These are phyloP conservation scores for Lipomyces lipofer DNA, from an alignment of 805 yeast species.

Conservation along the genomic window DNA sequence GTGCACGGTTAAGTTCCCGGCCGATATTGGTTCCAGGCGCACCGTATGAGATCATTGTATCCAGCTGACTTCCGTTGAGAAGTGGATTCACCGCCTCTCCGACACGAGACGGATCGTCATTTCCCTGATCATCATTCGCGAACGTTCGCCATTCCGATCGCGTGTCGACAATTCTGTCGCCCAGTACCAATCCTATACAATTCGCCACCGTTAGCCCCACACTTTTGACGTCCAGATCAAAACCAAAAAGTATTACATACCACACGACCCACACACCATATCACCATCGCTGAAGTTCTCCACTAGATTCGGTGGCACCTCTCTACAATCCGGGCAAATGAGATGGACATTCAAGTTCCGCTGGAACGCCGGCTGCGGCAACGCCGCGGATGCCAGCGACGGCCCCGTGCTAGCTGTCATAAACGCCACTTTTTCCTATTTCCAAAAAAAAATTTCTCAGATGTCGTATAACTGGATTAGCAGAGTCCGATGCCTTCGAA, in stretches of 20 bases:
- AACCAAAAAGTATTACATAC: constrained; percentile 42
- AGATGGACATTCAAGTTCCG: constrained; percentile 75
- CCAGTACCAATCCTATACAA: constrained; percentile 61
- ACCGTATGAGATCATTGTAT: constrained; percentile 86
- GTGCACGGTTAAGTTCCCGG: constrained; percentile 85
- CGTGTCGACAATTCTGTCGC: constrained; percentile 89
- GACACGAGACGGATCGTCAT: constrained; percentile 98
- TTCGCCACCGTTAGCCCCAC: constrained; percentile 1
- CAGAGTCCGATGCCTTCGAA: too few relatives aligned
- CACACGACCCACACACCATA: constrained; percentile 95
- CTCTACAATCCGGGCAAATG: constrained; percentile 94
- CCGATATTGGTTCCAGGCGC: constrained; percentile 81
- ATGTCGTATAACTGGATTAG: too few relatives aligned
- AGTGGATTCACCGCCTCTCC: constrained; percentile 96
- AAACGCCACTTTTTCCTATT: too few relatives aligned
- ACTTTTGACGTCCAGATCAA: not conserved
- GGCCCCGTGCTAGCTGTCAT: too few relatives aligned
- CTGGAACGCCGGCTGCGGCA: constrained; percentile 25
- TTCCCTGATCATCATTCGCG: constrained; percentile 95
- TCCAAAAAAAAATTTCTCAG: too few relatives aligned
- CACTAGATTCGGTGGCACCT: constrained; percentile 90
- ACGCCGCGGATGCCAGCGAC: too few relatives aligned
- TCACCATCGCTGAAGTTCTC: constrained; percentile 97
- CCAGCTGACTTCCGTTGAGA: constrained; percentile 84
- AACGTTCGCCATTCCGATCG: constrained; percentile 99